phyloP scores from a whole-genome alignment of 164 flowering plant genomes.

The Annona squamosa region DNA sequence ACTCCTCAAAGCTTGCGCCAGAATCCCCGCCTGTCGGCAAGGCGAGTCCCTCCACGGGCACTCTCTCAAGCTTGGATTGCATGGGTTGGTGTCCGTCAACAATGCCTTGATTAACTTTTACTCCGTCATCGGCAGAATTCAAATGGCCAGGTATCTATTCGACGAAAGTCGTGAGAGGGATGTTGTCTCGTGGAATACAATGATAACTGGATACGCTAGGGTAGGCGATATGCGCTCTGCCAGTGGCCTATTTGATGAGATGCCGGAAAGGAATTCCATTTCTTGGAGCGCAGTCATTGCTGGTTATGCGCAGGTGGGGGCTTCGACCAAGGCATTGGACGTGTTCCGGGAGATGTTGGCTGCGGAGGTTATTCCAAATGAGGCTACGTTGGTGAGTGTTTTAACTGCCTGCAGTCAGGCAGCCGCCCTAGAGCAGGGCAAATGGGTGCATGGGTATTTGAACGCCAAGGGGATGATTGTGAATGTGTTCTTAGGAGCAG shows the following conservation, averaged over 20 bases:
- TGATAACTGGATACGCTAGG: conserved; percentile 23
- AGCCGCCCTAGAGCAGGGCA: conserved; percentile 27
- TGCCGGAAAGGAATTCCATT: conserved; percentile 26
- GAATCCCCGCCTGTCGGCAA: conserved; percentile 11
- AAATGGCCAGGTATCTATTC: conserved; percentile 18
- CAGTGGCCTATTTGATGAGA: conserved; percentile 18
- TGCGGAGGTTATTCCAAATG: conserved; percentile 20
- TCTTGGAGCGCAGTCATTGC: conserved; percentile 32
- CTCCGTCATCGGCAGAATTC: conserved; percentile 7
- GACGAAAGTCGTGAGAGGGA: conserved; percentile 10
- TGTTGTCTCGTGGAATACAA: conserved; percentile 32
- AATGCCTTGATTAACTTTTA: conserved; percentile 26
- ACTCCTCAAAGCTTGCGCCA: conserved; percentile 22
- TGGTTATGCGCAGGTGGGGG: conserved; percentile 27
- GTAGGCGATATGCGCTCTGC: conserved; percentile 16
- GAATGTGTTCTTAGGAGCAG: conserved; percentile 24
- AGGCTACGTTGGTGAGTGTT: conserved; percentile 23
- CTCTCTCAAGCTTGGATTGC: conserved; percentile 18
- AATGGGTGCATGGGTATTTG: conserved; percentile 29
- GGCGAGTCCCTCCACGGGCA: conserved; percentile 25
- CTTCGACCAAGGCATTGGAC: conserved; percentile 20
- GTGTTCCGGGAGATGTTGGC: conserved; percentile 19
- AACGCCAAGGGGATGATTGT: conserved; percentile 18
- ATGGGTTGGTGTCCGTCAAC: conserved; percentile 13
- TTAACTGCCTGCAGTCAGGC: conserved; percentile 24